These are phyloP conservation scores for Mycena alexandri DNA, from an alignment of 768 basidiomycete genomes.

Conservation along the genomic window DNA sequence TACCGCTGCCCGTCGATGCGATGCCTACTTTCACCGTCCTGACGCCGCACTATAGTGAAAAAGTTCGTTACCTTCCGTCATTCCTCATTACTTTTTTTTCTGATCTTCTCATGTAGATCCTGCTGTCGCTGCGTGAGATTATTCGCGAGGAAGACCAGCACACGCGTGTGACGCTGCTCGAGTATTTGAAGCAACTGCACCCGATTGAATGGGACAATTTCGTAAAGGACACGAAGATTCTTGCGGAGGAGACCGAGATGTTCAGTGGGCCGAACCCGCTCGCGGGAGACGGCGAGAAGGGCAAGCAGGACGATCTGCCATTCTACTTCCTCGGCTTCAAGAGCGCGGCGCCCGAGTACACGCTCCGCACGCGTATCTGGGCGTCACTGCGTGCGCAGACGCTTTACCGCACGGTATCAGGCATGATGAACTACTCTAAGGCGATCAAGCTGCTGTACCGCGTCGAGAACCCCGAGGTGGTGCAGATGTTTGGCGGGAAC, in stretches of 20 bases:
- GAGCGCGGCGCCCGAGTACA: constrained; percentile 98
- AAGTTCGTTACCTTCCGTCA: constrained; percentile 59
- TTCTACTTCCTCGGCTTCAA: constrained; percentile 99
- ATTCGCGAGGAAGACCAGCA: constrained; percentile 99
- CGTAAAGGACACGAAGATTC: constrained; percentile 98
- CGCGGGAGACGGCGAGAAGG: constrained; percentile 79
- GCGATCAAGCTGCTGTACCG: constrained; percentile 99
- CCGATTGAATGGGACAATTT: constrained; percentile 99
- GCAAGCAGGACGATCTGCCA: constrained; percentile 92
- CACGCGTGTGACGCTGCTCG: constrained; percentile 95
- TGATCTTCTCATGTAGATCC: constrained; percentile 65
- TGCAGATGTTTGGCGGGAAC: constrained; percentile 97
- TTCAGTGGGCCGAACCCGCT: constrained; percentile 82
- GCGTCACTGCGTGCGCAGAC: constrained; percentile 98
- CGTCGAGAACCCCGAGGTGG: constrained; percentile 99
- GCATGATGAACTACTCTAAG: constrained; percentile 99
- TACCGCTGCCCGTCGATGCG: constrained; percentile 95
- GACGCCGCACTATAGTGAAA: constrained; percentile 98
- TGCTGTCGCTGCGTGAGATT: constrained; percentile 96
- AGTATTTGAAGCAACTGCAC: constrained; percentile 98
- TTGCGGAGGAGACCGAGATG: constrained; percentile 94
- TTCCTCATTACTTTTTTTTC: constrained; percentile 19
- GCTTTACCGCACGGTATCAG: constrained; percentile 97
- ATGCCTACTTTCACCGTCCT: constrained; percentile 99
- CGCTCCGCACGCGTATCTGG: constrained; percentile 98